phyloP scores from a whole-genome alignment of 2,329 filamentous ascomycete species.

The Alternaria consortialis region DNA sequence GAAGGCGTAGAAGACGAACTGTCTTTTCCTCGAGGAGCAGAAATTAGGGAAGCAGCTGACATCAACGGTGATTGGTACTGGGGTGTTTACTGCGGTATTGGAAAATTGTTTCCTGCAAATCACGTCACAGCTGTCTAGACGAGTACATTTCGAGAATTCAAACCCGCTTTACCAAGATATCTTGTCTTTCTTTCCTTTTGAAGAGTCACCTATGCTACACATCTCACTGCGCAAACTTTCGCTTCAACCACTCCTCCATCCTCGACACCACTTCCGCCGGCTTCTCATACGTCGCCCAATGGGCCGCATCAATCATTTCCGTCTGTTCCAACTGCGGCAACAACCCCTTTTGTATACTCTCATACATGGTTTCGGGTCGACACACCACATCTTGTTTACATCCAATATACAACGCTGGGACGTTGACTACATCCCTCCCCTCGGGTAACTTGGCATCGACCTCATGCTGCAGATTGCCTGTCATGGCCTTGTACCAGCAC shows the following conservation, averaged over 20 bases:
- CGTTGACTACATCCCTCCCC: conserved; percentile 37
- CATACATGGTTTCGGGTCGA: conserved; percentile 39
- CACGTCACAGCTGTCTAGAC: conserved; percentile 61
- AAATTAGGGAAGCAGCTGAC: conserved; percentile 83
- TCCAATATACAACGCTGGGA: conserved; percentile 51
- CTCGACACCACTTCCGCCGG: conserved; percentile 40
- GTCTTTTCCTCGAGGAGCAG: conserved; percentile 82
- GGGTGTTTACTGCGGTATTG: conserved; percentile 82
- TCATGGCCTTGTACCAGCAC: conserved; percentile 50
- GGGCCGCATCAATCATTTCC: conserved; percentile 44
- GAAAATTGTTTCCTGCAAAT: conserved; percentile 80
- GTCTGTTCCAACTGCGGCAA: conserved; percentile 45
- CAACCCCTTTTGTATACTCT: conserved; percentile 35
- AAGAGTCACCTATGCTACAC: neutral
- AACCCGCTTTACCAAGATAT: neutral
- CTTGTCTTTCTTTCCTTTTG: neutral
- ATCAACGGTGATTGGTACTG: conserved; percentile 92
- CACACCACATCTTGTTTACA: conserved; percentile 49
- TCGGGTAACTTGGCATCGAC: conserved; percentile 36
- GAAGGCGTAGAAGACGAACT: conserved; percentile 75
- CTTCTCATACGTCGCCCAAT: conserved; percentile 51
- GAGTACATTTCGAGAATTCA: neutral
- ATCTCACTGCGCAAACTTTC: conserved; percentile 14
- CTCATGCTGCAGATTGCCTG: conserved; percentile 35
- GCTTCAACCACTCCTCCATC: conserved; percentile 31